Evolutionary conservation across 805 yeast genomes (phyloP), one percentile per base, ranked within the genome.

Genomic region (Candida ortonii): DNA sequence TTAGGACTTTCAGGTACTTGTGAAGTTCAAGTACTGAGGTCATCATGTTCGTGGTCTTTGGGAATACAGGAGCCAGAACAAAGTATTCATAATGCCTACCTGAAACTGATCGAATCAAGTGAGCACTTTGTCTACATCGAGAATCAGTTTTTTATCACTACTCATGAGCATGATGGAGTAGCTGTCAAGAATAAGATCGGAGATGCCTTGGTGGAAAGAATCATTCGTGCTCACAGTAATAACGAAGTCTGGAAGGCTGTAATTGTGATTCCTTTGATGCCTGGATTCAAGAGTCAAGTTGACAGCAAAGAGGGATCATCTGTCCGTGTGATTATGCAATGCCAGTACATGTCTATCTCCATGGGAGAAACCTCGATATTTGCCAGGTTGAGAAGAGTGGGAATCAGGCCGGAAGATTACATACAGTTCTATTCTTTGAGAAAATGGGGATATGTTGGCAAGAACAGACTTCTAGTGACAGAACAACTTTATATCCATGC

Each of bases 161-260:
- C 95, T n/a, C 82, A 96, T 24, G 78, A 76, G 14, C 78, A 85
- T 54, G 90, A 84, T 50, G 95, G 95, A 25, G 81, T 80, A 5
- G 78, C 78, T 15, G 84, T 93, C 36, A 80, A 85, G 47, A 93
- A 93, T 59, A 71, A 86, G 55, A 84, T 93, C 46, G 98, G 96
- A 25, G 96, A 90, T 68, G 99, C 99, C 0, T 68, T 93, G 28
- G 97, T 93, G n/a, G 97, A 93, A 58, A 71, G 99, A 51, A 89
- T 90, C 36, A 83, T 89, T 21, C 71, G 88, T 29, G 98, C 98
- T 0, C 84, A 85, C 53, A 73, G 75, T 40, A 84, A 80, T 40
- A 76, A 78, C 5, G 82, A 77, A 34, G 59, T 67, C 8, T 93
- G 99, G 99, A 80, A 80, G 43, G 97, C 97, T 1, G 75, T 87